Base-by-base conservation (phyloP, 768 basidiomycete species). In the Termitomyces sp. region DNA sequence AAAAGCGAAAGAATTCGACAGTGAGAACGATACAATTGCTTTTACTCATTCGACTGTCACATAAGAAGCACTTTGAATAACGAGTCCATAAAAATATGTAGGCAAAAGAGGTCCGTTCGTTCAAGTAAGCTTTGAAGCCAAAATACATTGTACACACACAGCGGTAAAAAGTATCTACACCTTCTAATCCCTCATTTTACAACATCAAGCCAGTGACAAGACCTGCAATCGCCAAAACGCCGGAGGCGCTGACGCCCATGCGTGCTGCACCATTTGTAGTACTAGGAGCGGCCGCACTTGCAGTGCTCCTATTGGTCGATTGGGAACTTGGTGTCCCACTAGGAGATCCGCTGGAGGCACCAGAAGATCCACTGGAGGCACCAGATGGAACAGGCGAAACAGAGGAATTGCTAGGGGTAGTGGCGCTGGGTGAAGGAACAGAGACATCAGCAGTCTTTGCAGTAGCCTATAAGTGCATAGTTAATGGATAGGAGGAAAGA, bases 211-310 rank as follows among this genome's bases (percentile, higher is more conserved):
- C 71, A 35, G 68, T 65, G 52, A 71, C 51, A 14, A 74, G 56
- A n/a, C 72, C 71, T 19, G 63, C 63, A 38, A 67, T 53, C 15
- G 69, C 67, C 28, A 78, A 51, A 33, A 70, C 50, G 21, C 69
- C 66, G 40, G 72, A 75, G 53, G 70, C 68, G 51, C 71, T 68
- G 60, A 69, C 64, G 42, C 71, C 67, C 38, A 71, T 55, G 40
- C 62, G 65, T 19, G 72, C 47, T 7, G 58, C 56, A 30, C 58
- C 48, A 26, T 54, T 56, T 11, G 35, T 23, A 21, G 31, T 11
- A 6, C 35, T 17, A 8, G 54, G 7, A 17, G 12, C 6, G 5
- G 37, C n/a, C 38, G 46, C 11, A n/a, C 40, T 28, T 43, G 42
- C 42, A 19, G n/a, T 28, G 28, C 7, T n/a, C 41, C 40, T 44